Conservation (phyloP, 192 early-diverging fungal genomes). For the Umbelopsis sp. region DNA sequence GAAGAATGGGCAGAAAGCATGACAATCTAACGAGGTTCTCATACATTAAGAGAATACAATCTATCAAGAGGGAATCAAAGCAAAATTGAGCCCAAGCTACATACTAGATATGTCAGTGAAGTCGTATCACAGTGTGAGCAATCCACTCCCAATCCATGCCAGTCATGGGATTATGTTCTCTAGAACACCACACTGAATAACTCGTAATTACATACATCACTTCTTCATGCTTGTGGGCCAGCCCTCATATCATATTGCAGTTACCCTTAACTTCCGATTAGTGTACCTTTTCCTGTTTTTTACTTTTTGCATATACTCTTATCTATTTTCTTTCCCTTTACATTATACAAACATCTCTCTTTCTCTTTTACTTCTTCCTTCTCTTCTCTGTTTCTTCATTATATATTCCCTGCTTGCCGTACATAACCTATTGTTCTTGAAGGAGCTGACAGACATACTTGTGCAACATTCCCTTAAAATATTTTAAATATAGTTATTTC, state of each 20-base stretch:
- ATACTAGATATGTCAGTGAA: too few relatives aligned
- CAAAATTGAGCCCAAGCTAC: too few relatives aligned
- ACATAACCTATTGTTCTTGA: background rate
- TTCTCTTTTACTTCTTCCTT: background rate
- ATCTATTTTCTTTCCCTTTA: background rate
- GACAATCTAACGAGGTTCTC: background rate
- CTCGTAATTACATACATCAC: background rate
- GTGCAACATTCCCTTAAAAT: background rate
- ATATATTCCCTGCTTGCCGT: background rate
- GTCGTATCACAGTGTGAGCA: too few relatives aligned
- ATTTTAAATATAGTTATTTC: background rate
- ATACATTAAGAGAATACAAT: background rate
- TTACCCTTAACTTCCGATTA: slow-evolving; percentile 12
- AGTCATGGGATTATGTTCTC: background rate
- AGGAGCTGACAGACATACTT: background rate
- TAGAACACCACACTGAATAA: background rate
- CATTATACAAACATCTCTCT: background rate
- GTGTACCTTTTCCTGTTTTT: background rate
- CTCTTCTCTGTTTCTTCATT: background rate
- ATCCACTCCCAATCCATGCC: background rate
- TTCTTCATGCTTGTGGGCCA: slow-evolving; percentile 15
- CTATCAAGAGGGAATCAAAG: too few relatives aligned
- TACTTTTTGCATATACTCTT: background rate
- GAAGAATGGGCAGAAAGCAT: background rate
- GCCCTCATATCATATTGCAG: slow-evolving; percentile 9